These are phyloP conservation scores for Talaromyces islandicus DNA, from an alignment of 2,329 filamentous ascomycete genomes.

Conservation along the genomic window DNA sequence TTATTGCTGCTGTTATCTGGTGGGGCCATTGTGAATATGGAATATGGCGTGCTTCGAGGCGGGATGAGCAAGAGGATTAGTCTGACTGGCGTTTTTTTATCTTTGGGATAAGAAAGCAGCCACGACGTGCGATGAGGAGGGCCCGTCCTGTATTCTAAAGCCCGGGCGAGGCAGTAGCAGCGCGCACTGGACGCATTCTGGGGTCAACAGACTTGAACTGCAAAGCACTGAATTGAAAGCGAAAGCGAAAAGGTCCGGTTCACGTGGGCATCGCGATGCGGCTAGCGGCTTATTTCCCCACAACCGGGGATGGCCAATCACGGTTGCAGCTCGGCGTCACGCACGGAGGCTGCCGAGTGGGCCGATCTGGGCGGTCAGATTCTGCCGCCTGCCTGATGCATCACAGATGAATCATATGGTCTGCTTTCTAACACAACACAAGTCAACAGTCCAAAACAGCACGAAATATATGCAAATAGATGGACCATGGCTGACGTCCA, in stretches of 20 bases:
- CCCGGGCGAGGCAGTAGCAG: background rate
- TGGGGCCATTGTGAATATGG: slow-evolving; percentile 24
- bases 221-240: background rate
- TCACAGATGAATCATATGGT: background rate
- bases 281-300: background rate
- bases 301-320: slow-evolving; percentile 1
- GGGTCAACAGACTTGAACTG: background rate
- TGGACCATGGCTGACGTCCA: slow-evolving; percentile 11
- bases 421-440: background rate
- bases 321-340: background rate
- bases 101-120: background rate
- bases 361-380: background rate
- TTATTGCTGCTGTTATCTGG: slow-evolving; percentile 21
- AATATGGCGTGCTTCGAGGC: slow-evolving; percentile 24
- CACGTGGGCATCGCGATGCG: background rate
- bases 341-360: background rate
- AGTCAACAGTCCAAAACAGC: background rate
- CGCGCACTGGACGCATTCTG: background rate
- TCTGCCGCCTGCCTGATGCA: background rate
- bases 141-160: background rate
- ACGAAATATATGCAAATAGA: background rate
- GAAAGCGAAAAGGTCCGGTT: background rate
- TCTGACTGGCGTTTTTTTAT: background rate
- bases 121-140: background rate
- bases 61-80: slow-evolving; percentile 1